A percentile compares a stretch with the other conserved stretches of the same genome.
phyloP scores from a whole-genome alignment of 2,329 filamentous ascomycete species.

The Dothistroma pini region DNA sequence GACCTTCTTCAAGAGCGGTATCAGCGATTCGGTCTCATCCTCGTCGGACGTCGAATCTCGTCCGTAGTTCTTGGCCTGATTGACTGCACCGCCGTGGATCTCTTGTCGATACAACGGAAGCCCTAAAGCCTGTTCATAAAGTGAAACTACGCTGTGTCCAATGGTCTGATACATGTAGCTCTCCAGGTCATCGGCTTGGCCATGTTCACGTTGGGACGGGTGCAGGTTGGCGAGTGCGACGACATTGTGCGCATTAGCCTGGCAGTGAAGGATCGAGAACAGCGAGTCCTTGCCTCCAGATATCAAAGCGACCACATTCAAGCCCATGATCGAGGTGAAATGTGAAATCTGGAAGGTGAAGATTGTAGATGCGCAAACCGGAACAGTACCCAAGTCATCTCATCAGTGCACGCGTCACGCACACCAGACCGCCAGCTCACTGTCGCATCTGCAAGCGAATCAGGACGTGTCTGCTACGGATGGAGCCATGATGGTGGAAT shows the following conservation, averaged over 20 bases:
- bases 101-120: slow-evolving; percentile 79
- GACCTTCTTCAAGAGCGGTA: slow-evolving; percentile 68
- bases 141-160: slow-evolving; percentile 78
- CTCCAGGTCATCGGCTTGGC: slow-evolving; percentile 64
- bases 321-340: slow-evolving; percentile 27
- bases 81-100: slow-evolving; percentile 68
- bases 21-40: slow-evolving; percentile 87
- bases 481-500: slow-evolving; percentile 6
- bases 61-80: slow-evolving; percentile 68
- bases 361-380: background rate
- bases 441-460: slow-evolving; percentile 1
- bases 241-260: slow-evolving; percentile 77
- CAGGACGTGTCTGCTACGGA: slow-evolving; percentile 5
- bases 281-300: slow-evolving; percentile 98
- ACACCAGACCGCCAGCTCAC: background rate
- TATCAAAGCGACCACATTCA: slow-evolving; percentile 83
- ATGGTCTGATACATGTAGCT: slow-evolving; percentile 99
- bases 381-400: background rate
- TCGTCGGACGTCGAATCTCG: slow-evolving; percentile 25
- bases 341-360: background rate
- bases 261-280: slow-evolving; percentile 86
- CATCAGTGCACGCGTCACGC: background rate
- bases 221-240: slow-evolving; percentile 87
- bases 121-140: slow-evolving; percentile 74
- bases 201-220: slow-evolving; percentile 45